Conservation (phyloP, 371 early-diverging fungal genomes). For the Zychaea mexicana region DNA sequence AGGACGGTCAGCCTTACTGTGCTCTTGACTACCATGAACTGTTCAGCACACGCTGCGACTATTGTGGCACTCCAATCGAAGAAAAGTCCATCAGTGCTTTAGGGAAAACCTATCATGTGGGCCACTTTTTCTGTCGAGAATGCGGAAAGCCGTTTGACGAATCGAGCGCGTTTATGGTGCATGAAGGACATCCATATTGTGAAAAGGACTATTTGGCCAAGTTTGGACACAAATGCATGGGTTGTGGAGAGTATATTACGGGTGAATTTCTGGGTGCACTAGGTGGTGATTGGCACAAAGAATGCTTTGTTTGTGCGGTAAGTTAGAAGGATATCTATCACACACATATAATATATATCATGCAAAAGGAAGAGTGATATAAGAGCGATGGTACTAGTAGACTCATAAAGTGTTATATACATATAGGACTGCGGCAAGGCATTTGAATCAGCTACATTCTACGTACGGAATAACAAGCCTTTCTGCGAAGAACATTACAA, state of each 20-base stretch:
- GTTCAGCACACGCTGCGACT: conserved; percentile 70
- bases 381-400: neutral
- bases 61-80: conserved; percentile 67
- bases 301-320: conserved; percentile 75
- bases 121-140: conserved; percentile 79
- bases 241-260: conserved; percentile 62
- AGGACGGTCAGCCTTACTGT: conserved; percentile 65
- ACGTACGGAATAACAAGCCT: conserved; percentile 55
- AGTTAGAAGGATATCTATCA: conserved; percentile 27
- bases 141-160: conserved; percentile 69
- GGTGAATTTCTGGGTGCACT: conserved; percentile 64
- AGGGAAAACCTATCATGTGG: conserved; percentile 71
- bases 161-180: conserved; percentile 62
- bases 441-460: conserved; percentile 52
- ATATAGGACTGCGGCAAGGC: conserved; percentile 57
- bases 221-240: conserved; percentile 67
- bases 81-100: conserved; percentile 67
- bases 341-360: neutral
- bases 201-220: conserved; percentile 66
- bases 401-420: neutral
- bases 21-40: conserved; percentile 65
- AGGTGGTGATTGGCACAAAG: conserved; percentile 68
- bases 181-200: conserved; percentile 76
- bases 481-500: conserved; percentile 69
- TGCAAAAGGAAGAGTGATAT: neutral